These are phyloP conservation scores for Stephania japonica DNA, from an alignment of 164 flowering plant species.

Conservation along the genomic window DNA sequence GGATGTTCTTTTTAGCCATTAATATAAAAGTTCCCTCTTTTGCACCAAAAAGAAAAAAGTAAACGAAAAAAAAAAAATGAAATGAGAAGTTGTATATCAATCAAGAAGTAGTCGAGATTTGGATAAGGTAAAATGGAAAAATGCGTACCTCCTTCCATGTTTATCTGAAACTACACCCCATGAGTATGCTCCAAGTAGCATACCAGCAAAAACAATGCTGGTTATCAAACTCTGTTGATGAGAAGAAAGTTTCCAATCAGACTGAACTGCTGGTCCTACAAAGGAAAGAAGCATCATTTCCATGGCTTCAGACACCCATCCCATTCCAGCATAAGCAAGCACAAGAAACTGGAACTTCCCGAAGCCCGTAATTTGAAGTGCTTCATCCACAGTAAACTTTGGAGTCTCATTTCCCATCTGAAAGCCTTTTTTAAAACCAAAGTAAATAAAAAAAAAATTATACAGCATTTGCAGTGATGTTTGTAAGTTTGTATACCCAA, in stretches of 20 bases:
- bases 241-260: constrained; percentile 72
- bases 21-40: no score
- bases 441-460: constrained; percentile 4
- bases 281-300: constrained; percentile 95
- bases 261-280: constrained; percentile 76
- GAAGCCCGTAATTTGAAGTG: constrained; percentile 61
- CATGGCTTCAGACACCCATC: constrained; percentile 87
- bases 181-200: constrained; percentile 80
- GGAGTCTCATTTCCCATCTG: constrained; percentile 43
- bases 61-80: background rate
- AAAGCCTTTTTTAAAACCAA: background rate
- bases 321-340: constrained; percentile 86
- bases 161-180: constrained; percentile 90
- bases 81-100: background rate
- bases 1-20: no score
- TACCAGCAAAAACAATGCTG: constrained; percentile 83
- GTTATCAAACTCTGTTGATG: constrained; percentile 67
- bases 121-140: constrained; percentile 6
- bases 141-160: constrained; percentile 59
- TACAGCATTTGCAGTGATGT: no score
- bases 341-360: constrained; percentile 71
- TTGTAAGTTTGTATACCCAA: no score
- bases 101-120: background rate
- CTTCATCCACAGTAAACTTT: constrained; percentile 72
- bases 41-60: no score